These are phyloP conservation scores for Linum usitatissimum DNA, from an alignment of 345 rosid species.

Conservation along the genomic window DNA sequence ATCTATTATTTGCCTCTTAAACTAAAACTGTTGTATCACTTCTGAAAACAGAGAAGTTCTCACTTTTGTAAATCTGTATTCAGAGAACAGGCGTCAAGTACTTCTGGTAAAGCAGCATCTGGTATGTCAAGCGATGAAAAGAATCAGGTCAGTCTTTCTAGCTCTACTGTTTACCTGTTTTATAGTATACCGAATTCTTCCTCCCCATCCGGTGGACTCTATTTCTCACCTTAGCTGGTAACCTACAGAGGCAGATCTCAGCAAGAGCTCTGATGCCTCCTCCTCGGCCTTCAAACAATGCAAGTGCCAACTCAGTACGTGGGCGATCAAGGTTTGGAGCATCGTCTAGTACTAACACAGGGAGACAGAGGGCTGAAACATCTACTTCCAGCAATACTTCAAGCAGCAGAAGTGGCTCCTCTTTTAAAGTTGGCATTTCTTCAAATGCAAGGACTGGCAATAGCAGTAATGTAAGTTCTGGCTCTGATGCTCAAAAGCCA, in stretches of 20 bases:
- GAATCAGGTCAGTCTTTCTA: constrained; percentile 53
- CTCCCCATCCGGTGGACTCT: background rate
- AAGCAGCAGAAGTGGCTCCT: constrained; percentile 48
- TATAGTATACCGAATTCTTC: background rate
- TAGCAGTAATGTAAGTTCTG: constrained; percentile 82
- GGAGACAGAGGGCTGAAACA: constrained; percentile 37
- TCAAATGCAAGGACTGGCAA: constrained; percentile 58
- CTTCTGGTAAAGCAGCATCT: constrained; percentile 84
- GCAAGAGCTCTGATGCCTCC: constrained; percentile 94
- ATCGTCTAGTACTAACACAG: constrained; percentile 45
- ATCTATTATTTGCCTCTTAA: too few species aligned
- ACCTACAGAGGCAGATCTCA: constrained; percentile 49
- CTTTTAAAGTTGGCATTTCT: constrained; percentile 28
- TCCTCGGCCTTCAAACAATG: constrained; percentile 56
- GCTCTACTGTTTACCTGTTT: background rate
- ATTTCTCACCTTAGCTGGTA: constrained; percentile 12
- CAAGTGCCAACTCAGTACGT: constrained; percentile 20
- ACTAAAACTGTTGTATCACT: too few species aligned
- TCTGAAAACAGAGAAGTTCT: too few species aligned
- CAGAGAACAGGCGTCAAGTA: constrained; percentile 95
- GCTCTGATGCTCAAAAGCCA: constrained; percentile 88
- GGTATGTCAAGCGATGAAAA: constrained; percentile 97
- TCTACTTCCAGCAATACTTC: constrained; percentile 50
- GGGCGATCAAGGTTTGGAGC: constrained; percentile 55
- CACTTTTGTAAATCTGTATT: background rate